Base-by-base conservation (phyloP, 306 rosid species). In the Quercus parvula region DNA sequence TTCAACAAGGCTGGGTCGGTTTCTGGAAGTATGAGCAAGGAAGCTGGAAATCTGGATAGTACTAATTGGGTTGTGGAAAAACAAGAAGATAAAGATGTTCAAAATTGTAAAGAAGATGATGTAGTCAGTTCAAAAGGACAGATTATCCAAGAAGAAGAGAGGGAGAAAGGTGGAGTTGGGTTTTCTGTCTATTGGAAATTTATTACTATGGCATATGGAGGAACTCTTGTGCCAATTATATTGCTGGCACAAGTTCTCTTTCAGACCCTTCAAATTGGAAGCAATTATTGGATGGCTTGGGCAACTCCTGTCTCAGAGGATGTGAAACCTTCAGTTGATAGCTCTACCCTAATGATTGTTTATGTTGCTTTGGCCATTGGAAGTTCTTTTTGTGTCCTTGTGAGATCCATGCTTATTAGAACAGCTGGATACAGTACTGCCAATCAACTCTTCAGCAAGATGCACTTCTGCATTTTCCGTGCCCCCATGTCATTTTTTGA, bases 71-170 rank as follows among this genome's bases (percentile, higher is more conserved):
- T 38, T 38, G 44, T 38, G 2, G 10, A 38, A 7, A 38, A 38
- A 38, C 44, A 38, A 38, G 44, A 38, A 38, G 10, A 38, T 38
- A 38, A 38, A 38, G 44, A 6, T 38, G 44, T 38, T 38, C 44
- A 38, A 38, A 38, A 38, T 38, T 8, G 46, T 38, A 38, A 38
- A 38, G 46, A 8, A 38, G 46, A 38, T 38, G 46, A 38, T 38
- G 46, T 7, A 38, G 46, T 38, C 10, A 8, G 46, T 8, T 38
- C 46, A 38, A 38, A 92, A 81, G 90, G 91, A 75, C 98, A 92
- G 81, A 91, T 94, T 86, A 92, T 94, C 79, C 94, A 89, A 87
- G 97, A 88, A 54, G 98, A 94, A 89, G 97, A 92, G 87, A 85
- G 98, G 52, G 97, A 89, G 83, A 92, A 88, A 77, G 97, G 97